Base-by-base conservation (phyloP, 257 asterid species). In the Solanum gandarillasii region DNA sequence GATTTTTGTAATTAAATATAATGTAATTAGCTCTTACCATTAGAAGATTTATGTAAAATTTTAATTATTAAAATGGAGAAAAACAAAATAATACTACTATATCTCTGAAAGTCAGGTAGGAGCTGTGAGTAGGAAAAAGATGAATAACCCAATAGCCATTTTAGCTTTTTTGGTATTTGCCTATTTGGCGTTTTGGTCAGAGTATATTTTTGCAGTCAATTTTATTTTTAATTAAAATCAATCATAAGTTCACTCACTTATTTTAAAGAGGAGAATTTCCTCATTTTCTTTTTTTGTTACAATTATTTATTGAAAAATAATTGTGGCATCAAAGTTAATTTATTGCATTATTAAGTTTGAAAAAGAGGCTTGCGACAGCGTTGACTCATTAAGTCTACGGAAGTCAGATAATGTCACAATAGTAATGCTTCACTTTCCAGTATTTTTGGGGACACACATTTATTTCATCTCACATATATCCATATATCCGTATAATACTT, bases 311-410 rank as follows among this genome's bases (percentile, higher is more conserved):
- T 3, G 65, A 7, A 55, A 41, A 78, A 78, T 41, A 78, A 79
- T 79, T 41, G n/a, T 79, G 21, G 9, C 62, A n/a, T 78, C 25
- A 83, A 5, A 12, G 86, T 75, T 34, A 52, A 52, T 52, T 83
- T 86, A 90, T 91, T 90, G 90, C 90, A 85, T 89, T 89, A 85
- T 89, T 89, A 86, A 94, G 95, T 39, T 92, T 91, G 92, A 72
- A 89, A 92, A 95, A 90, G 41, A 16, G 94, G 91, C 8, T 95
- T 91, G 96, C 90, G 93, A 94, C 91, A 62, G 91, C 91, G 98
- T 95, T 94, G 98, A 94, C 95, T 94, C 90, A 10, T 8, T 27
- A 38, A 60, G 1, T 79, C 92, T 94, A 93, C 98, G 95, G 95
- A 94, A 90, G 89, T 78, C 84, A 41, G 38, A 79, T 55, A 55